Evolutionary conservation across 345 rosid genomes (phyloP).

Genomic region (Limnanthes douglasii): DNA sequence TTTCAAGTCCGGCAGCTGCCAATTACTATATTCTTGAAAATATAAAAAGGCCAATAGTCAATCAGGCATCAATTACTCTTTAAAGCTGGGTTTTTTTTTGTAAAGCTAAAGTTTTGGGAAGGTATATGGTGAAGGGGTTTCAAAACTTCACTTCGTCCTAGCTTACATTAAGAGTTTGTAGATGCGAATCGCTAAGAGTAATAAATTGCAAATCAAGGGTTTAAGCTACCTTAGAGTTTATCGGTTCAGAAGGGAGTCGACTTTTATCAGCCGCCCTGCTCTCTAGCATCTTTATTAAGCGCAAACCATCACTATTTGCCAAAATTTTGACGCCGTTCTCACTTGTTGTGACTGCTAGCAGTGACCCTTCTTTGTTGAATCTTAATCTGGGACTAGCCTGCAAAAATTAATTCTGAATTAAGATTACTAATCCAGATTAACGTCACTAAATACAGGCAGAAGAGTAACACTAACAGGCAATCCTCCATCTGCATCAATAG

Average conservation of each 20-base stretch:
- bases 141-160: too few species aligned
- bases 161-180: too few species aligned
- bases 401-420: too few species aligned
- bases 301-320: constrained; percentile 32
- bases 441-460: too few species aligned
- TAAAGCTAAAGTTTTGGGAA: constrained; percentile 33
- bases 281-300: constrained; percentile 26
- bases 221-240: constrained; percentile 25
- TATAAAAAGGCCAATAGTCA: too few species aligned
- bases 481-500: constrained; percentile 79
- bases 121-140: neutral
- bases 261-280: constrained; percentile 23
- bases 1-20: too few species aligned
- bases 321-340: constrained; percentile 47
- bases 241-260: constrained; percentile 25
- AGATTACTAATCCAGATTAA: too few species aligned
- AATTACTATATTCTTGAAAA: too few species aligned
- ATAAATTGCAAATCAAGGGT: constrained; percentile 11
- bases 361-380: constrained; percentile 51
- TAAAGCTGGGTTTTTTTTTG: too few species aligned
- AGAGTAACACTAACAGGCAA: constrained; percentile 75
- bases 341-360: constrained; percentile 38
- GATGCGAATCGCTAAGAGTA: too few species aligned
- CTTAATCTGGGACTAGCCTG: constrained; percentile 50
- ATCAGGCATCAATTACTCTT: too few species aligned